phyloP scores from a whole-genome alignment of 108 stramenopile species.

The Cylindrotheca fusiformis region DNA sequence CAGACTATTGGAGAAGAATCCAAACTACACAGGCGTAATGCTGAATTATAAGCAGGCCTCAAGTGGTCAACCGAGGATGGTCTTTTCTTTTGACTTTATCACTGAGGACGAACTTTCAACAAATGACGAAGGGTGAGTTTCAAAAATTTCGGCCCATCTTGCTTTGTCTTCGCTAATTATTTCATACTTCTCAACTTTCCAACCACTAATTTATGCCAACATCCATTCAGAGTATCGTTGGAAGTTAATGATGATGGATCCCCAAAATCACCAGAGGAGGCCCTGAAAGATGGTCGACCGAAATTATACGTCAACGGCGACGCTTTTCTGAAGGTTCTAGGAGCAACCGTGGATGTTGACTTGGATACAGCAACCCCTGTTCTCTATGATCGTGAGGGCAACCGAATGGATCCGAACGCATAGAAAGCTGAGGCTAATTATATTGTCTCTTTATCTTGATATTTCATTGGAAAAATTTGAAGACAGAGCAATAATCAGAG shows the following conservation, averaged over 20 bases:
- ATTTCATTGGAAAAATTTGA: too few relatives aligned
- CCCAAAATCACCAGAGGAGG: constrained; percentile 62
- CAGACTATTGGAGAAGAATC: constrained; percentile 27
- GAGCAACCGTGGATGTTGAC: constrained; percentile 62
- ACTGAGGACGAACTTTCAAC: constrained; percentile 46
- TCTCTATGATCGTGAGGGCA: constrained; percentile 68
- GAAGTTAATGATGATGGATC: constrained; percentile 72
- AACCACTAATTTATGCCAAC: neutral
- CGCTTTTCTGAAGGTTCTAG: constrained; percentile 85
- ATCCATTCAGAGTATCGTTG: constrained; percentile 58
- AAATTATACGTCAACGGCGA: constrained; percentile 73
- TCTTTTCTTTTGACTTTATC: constrained; percentile 79
- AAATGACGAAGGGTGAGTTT: constrained; percentile 66
- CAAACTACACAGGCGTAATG: constrained; percentile 45
- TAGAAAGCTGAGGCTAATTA: too few relatives aligned
- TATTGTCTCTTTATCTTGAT: too few relatives aligned
- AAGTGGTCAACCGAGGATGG: constrained; percentile 72
- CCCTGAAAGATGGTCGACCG: constrained; percentile 61
- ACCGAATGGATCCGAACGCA: constrained; percentile 67
- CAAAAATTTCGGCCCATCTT: neutral
- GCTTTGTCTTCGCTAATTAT: neutral
- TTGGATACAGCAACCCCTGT: constrained; percentile 42
- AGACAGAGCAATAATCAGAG: too few relatives aligned
- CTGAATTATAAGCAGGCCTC: constrained; percentile 67
- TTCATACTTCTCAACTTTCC: neutral